Percentiles rank a stretch among this genome's conserved stretches.
phyloP scores from a whole-genome alignment of 176 grass and related monocot genomes.

The Zoysia japonica region DNA sequence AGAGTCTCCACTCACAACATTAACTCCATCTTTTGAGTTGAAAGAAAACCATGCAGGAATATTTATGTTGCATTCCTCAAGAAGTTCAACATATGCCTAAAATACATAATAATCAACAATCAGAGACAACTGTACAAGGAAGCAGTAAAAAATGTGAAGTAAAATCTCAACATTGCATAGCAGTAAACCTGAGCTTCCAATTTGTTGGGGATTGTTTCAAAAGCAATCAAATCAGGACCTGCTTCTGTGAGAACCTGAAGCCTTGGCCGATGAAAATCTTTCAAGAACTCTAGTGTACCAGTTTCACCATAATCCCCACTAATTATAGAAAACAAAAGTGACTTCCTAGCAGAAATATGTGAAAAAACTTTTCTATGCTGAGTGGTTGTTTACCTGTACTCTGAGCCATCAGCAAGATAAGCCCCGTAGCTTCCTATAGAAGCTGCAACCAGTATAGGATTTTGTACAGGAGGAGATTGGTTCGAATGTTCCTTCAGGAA shows the following conservation, averaged over 20 bases:
- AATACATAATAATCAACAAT: conserved; percentile 8
- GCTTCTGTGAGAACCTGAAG: conserved; percentile 80
- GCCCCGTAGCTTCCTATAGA: conserved; percentile 96
- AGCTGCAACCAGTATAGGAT: conserved; percentile 77
- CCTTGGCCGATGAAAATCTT: conserved; percentile 85
- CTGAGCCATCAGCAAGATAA: conserved; percentile 95
- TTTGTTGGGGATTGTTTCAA: conserved; percentile 98
- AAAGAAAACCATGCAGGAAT: conserved; percentile 96
- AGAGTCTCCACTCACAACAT: conserved; percentile 86
- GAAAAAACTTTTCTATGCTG: neutral
- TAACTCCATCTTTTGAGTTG: conserved; percentile 86
- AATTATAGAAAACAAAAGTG: conserved; percentile 30
- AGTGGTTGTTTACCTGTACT: conserved; percentile 72
- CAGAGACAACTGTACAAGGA: conserved; percentile 28
- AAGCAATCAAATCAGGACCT: conserved; percentile 82
- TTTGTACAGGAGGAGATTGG: conserved; percentile 34
- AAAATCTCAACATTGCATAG: neutral
- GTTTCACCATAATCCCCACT: conserved; percentile 86
- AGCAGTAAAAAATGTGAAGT: conserved; percentile 13
- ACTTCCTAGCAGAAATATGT: conserved; percentile 6
- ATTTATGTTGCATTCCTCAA: conserved; percentile 69
- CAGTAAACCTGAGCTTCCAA: conserved; percentile 80
- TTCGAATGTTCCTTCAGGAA: conserved; percentile 53
- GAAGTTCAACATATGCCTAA: conserved; percentile 90
- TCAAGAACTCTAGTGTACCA: conserved; percentile 63